These are phyloP conservation scores for Fusarium praegraminearum DNA, from an alignment of 2,329 filamentous ascomycete species.

Conservation along the genomic window DNA sequence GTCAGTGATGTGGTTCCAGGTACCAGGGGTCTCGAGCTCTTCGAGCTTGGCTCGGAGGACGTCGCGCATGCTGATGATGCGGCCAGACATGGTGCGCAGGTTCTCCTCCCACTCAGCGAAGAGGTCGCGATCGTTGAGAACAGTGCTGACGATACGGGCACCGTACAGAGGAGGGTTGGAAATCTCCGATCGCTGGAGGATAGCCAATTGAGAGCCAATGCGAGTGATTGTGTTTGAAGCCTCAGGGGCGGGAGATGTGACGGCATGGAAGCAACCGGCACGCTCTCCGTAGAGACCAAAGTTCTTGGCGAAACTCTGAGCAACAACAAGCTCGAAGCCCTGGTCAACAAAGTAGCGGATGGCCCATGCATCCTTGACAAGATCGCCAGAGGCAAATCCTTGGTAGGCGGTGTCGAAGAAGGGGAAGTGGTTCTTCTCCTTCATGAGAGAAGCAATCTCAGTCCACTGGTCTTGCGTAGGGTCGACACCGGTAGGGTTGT, in stretches of 20 bases:
- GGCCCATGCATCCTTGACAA: conserved; percentile 87
- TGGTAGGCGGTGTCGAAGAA: conserved; percentile 99
- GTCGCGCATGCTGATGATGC: conserved; percentile 92
- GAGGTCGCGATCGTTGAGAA: conserved; percentile 84
- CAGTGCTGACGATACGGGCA: conserved; percentile 84
- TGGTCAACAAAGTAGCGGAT: conserved; percentile 94
- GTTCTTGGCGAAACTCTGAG: conserved; percentile 97
- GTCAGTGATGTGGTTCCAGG: conserved; percentile 96
- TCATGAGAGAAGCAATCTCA: conserved; percentile 83
- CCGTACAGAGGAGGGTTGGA: conserved; percentile 96
- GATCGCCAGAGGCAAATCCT: conserved; percentile 93
- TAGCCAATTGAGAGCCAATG: conserved; percentile 88
- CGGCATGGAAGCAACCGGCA: conserved; percentile 94
- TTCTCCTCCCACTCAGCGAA: conserved; percentile 95
- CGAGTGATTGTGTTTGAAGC: conserved; percentile 71
- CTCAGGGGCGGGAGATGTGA: conserved; percentile 78
- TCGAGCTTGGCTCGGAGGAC: conserved; percentile 84
- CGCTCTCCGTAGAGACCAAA: conserved; percentile 98
- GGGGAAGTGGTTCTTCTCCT: conserved; percentile 86
- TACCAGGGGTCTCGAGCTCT: conserved; percentile 84
- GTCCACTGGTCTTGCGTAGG: conserved; percentile 95
- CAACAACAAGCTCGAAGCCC: conserved; percentile 88
- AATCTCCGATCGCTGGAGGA: conserved; percentile 97
- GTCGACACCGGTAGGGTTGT: conserved; percentile 98
- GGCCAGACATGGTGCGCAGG: conserved; percentile 91